Conservation (phyloP, 805 yeast genomes). For the Sugiyamaella qingdaonensis region DNA sequence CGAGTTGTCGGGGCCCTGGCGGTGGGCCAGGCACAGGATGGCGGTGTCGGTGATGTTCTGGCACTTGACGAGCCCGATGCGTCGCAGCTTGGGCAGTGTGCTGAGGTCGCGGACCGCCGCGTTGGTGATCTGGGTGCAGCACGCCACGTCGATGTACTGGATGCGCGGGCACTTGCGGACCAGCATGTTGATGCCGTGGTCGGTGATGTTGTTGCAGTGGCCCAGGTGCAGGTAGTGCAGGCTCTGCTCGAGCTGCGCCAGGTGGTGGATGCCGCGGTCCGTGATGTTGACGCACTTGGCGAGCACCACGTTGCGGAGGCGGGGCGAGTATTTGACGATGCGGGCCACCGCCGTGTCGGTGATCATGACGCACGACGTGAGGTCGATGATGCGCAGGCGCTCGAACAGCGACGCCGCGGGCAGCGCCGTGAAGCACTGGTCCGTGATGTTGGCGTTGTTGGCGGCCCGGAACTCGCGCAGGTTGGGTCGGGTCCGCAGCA, state of each 20-base stretch:
- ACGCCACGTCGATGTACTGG: constrained; percentile 91
- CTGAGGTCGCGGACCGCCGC: constrained; percentile 73
- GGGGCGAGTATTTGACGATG: constrained; percentile 74
- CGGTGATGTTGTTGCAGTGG: constrained; percentile 88
- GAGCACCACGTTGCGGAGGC: constrained; percentile 78
- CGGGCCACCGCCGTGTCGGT: constrained; percentile 75
- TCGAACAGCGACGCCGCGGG: constrained; percentile 47
- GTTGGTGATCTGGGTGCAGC: constrained; percentile 87
- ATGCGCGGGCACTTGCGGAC: constrained; percentile 77
- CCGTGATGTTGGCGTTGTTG: constrained; percentile 64
- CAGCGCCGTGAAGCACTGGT: constrained; percentile 53
- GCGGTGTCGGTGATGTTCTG: constrained; percentile 84
- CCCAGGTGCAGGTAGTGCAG: constrained; percentile 90
- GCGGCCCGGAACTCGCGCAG: constrained; percentile 82
- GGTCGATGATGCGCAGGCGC: constrained; percentile 73
- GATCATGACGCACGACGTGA: constrained; percentile 76
- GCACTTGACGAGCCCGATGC: constrained; percentile 94
- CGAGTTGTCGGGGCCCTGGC: constrained; percentile 70
- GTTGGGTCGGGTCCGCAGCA: constrained; percentile 61
- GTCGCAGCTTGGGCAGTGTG: constrained; percentile 68
- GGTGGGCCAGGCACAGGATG: constrained; percentile 53
- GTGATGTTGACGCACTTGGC: constrained; percentile 87
- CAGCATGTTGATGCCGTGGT: constrained; percentile 72
- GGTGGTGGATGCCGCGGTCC: constrained; percentile 67
- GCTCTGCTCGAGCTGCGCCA: constrained; percentile 70